Percentiles rank a stretch among this genome's conserved stretches.
These are phyloP conservation scores for Suillus luteus DNA, from an alignment of 768 basidiomycete genomes.

Conservation along the genomic window DNA sequence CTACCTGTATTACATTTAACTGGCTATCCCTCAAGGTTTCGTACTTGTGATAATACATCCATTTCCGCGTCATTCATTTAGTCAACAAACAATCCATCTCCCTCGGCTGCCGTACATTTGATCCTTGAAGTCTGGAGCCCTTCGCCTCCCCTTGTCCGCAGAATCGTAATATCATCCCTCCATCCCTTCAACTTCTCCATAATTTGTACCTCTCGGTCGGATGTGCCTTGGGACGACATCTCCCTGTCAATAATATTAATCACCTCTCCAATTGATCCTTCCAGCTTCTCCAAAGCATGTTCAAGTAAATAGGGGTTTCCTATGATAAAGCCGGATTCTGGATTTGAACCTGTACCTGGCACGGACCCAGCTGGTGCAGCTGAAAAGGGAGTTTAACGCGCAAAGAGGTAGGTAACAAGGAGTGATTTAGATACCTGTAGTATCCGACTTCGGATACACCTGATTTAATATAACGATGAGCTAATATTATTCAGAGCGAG, in stretches of 20 bases:
- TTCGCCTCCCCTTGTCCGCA: slow-evolving; percentile 23
- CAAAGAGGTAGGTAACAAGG: background rate
- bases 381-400: slow-evolving; percentile 10
- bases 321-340: slow-evolving; percentile 30
- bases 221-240: slow-evolving; percentile 37
- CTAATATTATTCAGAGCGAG: background rate
- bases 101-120: slow-evolving; percentile 15
- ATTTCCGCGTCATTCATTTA: slow-evolving; percentile 6
- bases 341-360: slow-evolving; percentile 23
- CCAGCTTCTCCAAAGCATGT: slow-evolving; percentile 44
- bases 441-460: slow-evolving; percentile 52
- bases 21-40: background rate
- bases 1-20: background rate
- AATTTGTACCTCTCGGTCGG: slow-evolving; percentile 35
- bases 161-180: slow-evolving; percentile 41
- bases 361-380: slow-evolving; percentile 26
- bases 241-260: slow-evolving; percentile 48
- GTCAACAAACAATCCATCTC: slow-evolving; percentile 32
- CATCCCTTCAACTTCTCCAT: slow-evolving; percentile 44
- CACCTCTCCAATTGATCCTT: slow-evolving; percentile 43
- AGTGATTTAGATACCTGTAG: slow-evolving; percentile 33
- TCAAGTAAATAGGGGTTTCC: slow-evolving; percentile 53
- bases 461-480: slow-evolving; percentile 18
- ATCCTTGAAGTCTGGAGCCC: background rate
- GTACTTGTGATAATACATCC: background rate